Evolutionary conservation across 106 monocot species (phyloP).

Genomic region (Allium cepa): DNA sequence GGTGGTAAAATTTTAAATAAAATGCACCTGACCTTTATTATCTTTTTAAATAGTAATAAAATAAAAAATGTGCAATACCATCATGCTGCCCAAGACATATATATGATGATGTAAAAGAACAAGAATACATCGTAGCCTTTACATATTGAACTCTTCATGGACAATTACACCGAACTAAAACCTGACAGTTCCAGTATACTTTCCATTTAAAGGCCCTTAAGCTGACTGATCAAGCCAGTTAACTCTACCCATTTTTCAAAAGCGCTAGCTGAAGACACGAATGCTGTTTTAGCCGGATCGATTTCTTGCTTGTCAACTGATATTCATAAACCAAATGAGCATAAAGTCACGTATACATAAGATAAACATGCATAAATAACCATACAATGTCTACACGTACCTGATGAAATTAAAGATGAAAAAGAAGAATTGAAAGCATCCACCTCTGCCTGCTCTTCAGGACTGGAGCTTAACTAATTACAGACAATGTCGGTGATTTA

Average conservation of each 20-base stretch:
- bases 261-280: constrained; percentile 73
- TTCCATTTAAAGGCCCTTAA: constrained; percentile 51
- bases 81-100: too few species aligned
- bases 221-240: constrained; percentile 55
- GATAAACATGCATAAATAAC: too few species aligned
- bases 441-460: constrained; percentile 65
- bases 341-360: too few species aligned
- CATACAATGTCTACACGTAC: constrained; percentile 11
- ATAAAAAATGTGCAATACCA: too few species aligned
- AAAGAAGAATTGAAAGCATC: constrained; percentile 81
- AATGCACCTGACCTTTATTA: too few species aligned
- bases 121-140: constrained; percentile 3
- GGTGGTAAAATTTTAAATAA: too few species aligned
- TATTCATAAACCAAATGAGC: background rate
- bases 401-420: constrained; percentile 74
- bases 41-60: too few species aligned
- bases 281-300: constrained; percentile 67
- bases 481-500: background rate
- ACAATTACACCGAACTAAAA: background rate
- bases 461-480: constrained; percentile 58
- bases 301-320: constrained; percentile 65
- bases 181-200: background rate
- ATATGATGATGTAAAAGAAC: background rate
- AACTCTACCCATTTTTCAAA: constrained; percentile 72
- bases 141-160: constrained; percentile 1